These are phyloP conservation scores for Bodo saltans DNA, from an alignment of 78 protist species.

Conservation along the genomic window DNA sequence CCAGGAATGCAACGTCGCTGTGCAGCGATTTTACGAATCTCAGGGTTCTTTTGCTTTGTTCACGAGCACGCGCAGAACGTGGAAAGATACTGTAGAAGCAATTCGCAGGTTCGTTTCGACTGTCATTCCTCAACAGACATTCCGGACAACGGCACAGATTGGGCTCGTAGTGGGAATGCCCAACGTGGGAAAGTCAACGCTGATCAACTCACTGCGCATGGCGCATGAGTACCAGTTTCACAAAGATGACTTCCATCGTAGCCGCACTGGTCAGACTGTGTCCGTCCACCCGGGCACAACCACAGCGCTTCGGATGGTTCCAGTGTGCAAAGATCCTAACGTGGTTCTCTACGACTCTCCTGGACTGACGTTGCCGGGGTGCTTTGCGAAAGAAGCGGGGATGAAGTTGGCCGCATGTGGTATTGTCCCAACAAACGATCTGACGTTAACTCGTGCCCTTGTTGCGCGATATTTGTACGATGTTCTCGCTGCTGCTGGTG, in stretches of 20 bases:
- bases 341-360: background rate
- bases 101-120: background rate
- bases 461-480: background rate
- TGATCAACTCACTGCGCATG: conserved; percentile 26
- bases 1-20: background rate
- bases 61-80: background rate
- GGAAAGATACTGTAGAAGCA: background rate
- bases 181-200: conserved; percentile 46
- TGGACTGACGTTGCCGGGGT: background rate
- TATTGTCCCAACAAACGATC: background rate
- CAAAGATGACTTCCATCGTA: background rate
- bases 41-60: background rate
- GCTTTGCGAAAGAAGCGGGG: background rate
- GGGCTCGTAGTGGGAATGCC: conserved; percentile 38
- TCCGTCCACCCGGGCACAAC: background rate
- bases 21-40: background rate
- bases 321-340: background rate
- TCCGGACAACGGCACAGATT: background rate
- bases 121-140: background rate
- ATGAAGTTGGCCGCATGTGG: background rate
- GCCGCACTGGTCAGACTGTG: background rate
- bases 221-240: background rate
- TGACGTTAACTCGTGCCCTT: background rate
- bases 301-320: background rate
- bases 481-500: background rate